Conservation (phyloP, 805 yeast genomes). For the Suhomyces sp. region DNA sequence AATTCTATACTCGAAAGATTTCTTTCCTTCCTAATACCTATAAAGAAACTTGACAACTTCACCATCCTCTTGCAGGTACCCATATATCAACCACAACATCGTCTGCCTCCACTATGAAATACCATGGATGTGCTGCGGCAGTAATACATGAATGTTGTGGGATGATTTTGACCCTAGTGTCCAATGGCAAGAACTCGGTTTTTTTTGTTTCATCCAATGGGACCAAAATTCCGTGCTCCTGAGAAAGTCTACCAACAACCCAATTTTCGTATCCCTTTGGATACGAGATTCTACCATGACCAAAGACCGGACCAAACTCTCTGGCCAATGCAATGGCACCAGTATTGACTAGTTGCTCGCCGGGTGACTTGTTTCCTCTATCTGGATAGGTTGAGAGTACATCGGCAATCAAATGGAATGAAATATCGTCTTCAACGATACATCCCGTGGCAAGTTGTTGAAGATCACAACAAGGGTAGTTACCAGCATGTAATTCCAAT, state of each 20-base stretch:
- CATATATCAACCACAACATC: slow-evolving; percentile 59
- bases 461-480: slow-evolving; percentile 68
- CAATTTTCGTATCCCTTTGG: slow-evolving; percentile 51
- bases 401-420: slow-evolving; percentile 19
- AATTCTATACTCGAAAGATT: too few relatives aligned
- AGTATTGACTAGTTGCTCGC: slow-evolving; percentile 66
- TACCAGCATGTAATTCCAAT: slow-evolving; percentile 80
- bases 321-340: slow-evolving; percentile 71
- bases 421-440: slow-evolving; percentile 15
- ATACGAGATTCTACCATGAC: slow-evolving; percentile 51
- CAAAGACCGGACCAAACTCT: slow-evolving; percentile 61
- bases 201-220: slow-evolving; percentile 35
- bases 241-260: slow-evolving; percentile 67
- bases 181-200: slow-evolving; percentile 47
- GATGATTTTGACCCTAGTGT: slow-evolving; percentile 52
- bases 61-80: slow-evolving; percentile 61
- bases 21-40: too few relatives aligned
- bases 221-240: slow-evolving; percentile 76
- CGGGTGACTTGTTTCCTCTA: slow-evolving; percentile 50
- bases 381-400: slow-evolving; percentile 53
- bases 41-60: too few relatives aligned
- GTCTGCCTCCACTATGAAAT: slow-evolving; percentile 49
- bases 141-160: slow-evolving; percentile 79
- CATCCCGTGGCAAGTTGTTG: slow-evolving; percentile 77
- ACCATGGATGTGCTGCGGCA: slow-evolving; percentile 60